phyloP scores from a whole-genome alignment of 208 protist species.

The Wallacemonas sp. region DNA sequence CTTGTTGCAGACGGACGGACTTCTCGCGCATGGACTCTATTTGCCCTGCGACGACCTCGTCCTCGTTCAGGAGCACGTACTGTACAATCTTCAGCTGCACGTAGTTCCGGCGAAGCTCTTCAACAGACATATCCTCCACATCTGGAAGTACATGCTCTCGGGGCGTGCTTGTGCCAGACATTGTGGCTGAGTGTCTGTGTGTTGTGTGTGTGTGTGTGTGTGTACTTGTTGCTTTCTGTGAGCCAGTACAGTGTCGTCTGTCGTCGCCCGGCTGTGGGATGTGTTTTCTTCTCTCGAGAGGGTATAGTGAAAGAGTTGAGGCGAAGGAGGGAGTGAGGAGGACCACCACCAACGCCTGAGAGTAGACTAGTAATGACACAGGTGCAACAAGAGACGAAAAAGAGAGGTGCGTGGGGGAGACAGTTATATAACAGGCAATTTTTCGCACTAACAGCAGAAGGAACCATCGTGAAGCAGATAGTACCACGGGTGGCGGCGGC shows the following conservation, averaged over 20 bases:
- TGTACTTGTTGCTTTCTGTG: no score
- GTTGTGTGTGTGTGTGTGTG: neutral
- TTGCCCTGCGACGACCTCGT: constrained; percentile 27
- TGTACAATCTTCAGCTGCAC: constrained; percentile 38
- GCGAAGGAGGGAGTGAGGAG: neutral
- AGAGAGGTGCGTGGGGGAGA: neutral
- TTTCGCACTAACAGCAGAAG: no score
- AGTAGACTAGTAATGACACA: neutral
- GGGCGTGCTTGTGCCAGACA: constrained; percentile 16
- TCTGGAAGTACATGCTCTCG: constrained; percentile 10
- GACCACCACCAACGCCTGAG: neutral
- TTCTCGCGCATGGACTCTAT: constrained; percentile 67
- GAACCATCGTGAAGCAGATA: no score
- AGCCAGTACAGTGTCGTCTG: no score
- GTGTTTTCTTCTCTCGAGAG: no score
- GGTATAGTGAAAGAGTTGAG: neutral
- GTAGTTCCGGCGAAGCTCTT: constrained; percentile 60
- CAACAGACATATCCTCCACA: constrained; percentile 53
- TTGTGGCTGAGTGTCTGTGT: neutral
- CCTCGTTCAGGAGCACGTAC: constrained; percentile 39
- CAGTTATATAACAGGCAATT: no score
- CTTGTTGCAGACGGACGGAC: constrained; percentile 64
- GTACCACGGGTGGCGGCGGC: no score
- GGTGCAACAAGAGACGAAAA: neutral
- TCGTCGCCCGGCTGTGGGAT: no score